Conservation (phyloP, 2,329 filamentous ascomycete species). For the Pseudogymnoascus sp. region DNA sequence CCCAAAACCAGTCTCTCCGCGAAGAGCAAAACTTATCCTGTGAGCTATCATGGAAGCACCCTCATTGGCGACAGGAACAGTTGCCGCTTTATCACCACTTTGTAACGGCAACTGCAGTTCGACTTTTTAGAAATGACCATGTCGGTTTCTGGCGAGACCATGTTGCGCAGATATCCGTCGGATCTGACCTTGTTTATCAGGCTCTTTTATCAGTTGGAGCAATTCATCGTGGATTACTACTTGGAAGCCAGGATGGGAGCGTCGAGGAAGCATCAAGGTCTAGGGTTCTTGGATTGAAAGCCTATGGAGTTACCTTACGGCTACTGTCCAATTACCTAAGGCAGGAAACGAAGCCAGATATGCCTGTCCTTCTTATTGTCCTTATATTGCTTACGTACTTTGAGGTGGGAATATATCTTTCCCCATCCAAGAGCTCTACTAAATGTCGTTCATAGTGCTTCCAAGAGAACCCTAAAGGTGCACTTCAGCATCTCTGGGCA, state of each 20-base stretch:
- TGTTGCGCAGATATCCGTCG: conserved; percentile 23
- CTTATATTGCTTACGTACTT: neutral
- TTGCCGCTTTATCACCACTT: conserved; percentile 25
- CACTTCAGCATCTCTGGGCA: neutral
- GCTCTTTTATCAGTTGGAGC: conserved; percentile 22
- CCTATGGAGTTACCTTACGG: neutral
- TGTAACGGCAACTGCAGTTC: conserved; percentile 20
- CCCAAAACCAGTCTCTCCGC: neutral
- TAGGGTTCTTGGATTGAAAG: neutral
- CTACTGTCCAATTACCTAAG: neutral
- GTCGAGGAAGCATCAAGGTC: conserved; percentile 12
- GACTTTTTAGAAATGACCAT: conserved; percentile 22
- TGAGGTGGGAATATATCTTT: neutral
- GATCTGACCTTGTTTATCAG: conserved; percentile 22
- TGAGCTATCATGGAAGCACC: neutral
- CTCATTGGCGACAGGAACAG: conserved; percentile 21
- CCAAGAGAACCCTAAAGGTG: neutral
- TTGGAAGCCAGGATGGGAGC: conserved; percentile 16
- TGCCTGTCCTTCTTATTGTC: neutral
- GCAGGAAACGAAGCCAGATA: neutral
- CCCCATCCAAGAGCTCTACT: neutral
- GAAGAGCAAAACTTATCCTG: neutral
- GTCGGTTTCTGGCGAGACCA: conserved; percentile 23
- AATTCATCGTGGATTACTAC: conserved; percentile 19
- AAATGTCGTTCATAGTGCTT: neutral